Evolutionary conservation across 305 asterid genomes (phyloP).

Genomic region (Fraxinus paxiana): DNA sequence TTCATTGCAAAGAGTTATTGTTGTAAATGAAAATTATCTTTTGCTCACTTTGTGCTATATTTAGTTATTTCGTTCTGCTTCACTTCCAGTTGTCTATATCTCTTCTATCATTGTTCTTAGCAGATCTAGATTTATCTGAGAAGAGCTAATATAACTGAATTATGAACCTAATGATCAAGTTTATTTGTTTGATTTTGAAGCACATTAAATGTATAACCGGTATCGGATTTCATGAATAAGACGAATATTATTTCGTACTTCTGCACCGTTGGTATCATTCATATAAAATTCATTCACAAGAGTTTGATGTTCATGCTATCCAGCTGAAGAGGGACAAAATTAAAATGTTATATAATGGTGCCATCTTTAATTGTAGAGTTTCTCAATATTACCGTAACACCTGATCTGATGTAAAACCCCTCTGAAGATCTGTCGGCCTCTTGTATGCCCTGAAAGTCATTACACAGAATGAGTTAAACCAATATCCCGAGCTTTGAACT

Average conservation of each 20-base stretch:
- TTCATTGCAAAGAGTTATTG: slow-evolving; percentile 62
- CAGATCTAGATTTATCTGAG: too few species aligned
- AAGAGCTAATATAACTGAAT: background rate
- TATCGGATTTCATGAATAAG: background rate
- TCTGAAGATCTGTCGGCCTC: slow-evolving; percentile 90
- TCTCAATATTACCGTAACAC: slow-evolving; percentile 60
- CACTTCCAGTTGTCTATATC: background rate
- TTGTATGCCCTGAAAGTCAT: slow-evolving; percentile 72
- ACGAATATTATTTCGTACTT: slow-evolving; percentile 11
- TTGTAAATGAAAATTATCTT: slow-evolving; percentile 24
- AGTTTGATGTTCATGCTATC: slow-evolving; percentile 16
- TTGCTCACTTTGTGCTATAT: slow-evolving; percentile 7
- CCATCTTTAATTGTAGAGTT: slow-evolving; percentile 80
- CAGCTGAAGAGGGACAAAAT: slow-evolving; percentile 19
- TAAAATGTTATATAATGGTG: slow-evolving; percentile 48
- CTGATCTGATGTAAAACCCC: slow-evolving; percentile 87
- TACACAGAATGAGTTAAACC: background rate
- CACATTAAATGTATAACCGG: background rate
- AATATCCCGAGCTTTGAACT: background rate
- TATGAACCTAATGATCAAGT: background rate
- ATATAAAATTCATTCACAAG: slow-evolving; percentile 10
- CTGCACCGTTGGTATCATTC: slow-evolving; percentile 1
- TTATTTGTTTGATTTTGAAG: background rate
- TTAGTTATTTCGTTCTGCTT: background rate
- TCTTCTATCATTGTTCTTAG: background rate